These are phyloP conservation scores for Chlorella variabilis DNA, from an alignment of 163 green algal genomes.

Conservation along the genomic window DNA sequence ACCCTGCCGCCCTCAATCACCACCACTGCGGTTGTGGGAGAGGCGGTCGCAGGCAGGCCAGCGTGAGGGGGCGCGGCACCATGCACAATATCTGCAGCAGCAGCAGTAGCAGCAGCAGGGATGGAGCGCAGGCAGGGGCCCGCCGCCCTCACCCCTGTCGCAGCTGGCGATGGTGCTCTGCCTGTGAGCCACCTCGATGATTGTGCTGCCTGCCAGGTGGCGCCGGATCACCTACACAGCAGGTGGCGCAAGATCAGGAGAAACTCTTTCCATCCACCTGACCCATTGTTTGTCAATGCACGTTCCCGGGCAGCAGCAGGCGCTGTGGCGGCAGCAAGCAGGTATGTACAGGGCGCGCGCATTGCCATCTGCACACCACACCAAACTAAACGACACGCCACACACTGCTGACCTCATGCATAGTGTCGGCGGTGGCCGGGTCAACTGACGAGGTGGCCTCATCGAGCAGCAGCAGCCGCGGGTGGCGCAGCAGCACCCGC, in stretches of 20 bases:
- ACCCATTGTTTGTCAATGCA: no score
- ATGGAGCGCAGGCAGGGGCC: not conserved
- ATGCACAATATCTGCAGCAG: not conserved
- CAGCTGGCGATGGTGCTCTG: constrained; percentile 62
- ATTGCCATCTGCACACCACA: not conserved
- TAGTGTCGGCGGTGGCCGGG: constrained; percentile 56
- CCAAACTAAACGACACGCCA: not conserved
- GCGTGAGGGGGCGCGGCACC: no score
- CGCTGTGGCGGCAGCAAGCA: no score
- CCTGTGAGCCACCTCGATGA: constrained; percentile 79
- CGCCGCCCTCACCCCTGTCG: constrained; percentile 36
- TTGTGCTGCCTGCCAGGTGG: constrained; percentile 50
- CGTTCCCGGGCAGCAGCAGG: no score
- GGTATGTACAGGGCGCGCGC: no score
- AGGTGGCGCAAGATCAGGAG: not conserved
- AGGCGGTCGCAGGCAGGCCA: not conserved
- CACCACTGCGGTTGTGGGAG: constrained; percentile 42
- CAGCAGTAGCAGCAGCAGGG: not conserved
- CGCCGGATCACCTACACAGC: constrained; percentile 48
- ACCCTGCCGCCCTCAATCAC: constrained; percentile 73
- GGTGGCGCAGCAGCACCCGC: constrained; percentile 67
- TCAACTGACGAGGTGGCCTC: constrained; percentile 75
- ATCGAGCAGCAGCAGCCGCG: constrained; percentile 70
- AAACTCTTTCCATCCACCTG: not conserved
- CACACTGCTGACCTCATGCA: constrained; percentile 50